A percentile compares a stretch with the other conserved stretches of the same genome.
Evolutionary conservation across 768 basidiomycete genomes (phyloP).

Genomic region (Suillus placidus): DNA sequence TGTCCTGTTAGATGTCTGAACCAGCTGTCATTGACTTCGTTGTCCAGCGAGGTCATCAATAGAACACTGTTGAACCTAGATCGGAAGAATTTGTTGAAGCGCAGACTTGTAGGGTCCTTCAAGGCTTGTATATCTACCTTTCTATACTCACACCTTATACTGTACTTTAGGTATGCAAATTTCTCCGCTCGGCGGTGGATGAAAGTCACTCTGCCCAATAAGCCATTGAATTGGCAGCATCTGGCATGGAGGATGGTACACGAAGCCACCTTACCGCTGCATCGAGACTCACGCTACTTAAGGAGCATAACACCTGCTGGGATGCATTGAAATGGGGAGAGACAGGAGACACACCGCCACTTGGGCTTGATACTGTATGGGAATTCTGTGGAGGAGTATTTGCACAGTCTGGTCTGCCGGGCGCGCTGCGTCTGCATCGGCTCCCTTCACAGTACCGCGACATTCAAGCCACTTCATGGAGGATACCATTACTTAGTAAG

Average conservation of each 20-base stretch:
- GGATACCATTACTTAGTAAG: background rate
- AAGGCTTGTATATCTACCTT: background rate
- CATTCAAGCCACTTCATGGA: background rate
- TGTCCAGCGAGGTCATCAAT: background rate
- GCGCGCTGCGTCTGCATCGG: background rate
- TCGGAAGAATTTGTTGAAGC: background rate
- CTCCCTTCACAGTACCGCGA: background rate
- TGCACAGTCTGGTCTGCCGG: background rate
- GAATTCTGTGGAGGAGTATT: background rate
- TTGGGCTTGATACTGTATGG: too few relatives aligned
- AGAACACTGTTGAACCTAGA: background rate
- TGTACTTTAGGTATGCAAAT: background rate
- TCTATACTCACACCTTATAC: background rate
- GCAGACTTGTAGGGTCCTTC: background rate
- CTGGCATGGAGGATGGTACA: background rate
- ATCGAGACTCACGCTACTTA: background rate
- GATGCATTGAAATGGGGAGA: background rate
- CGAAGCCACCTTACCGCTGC: background rate
- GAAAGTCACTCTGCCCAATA: background rate
- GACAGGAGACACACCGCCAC: too few relatives aligned
- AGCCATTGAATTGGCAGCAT: background rate
- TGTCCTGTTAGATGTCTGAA: background rate
- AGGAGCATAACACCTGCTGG: background rate
- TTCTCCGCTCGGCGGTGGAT: slow-evolving; percentile 52
- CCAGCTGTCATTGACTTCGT: background rate